phyloP scores from a whole-genome alignment of 768 basidiomycete genomes.

The Gautieria morchelliformis region DNA sequence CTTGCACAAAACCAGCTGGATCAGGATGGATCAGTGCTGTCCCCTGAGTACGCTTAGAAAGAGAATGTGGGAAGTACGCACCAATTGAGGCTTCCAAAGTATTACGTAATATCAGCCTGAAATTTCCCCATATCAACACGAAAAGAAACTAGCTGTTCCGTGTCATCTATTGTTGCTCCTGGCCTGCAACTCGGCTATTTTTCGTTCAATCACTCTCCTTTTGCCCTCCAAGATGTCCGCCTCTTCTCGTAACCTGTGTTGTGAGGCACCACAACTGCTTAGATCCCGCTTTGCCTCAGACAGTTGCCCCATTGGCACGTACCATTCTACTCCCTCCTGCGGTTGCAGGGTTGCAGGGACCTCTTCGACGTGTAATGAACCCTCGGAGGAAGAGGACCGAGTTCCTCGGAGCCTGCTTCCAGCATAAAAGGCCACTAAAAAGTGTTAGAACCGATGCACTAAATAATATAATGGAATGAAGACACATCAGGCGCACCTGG shows the following conservation, averaged over 20 bases:
- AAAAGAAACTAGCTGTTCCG: background rate
- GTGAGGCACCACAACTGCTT: background rate
- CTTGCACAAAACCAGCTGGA: too few species aligned
- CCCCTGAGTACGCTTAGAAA: too few species aligned
- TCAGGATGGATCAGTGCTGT: too few species aligned
- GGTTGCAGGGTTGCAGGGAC: background rate
- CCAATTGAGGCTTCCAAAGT: background rate
- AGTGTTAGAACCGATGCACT: background rate
- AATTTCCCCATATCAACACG: too few species aligned
- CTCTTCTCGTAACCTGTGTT: background rate
- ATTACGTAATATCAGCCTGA: background rate
- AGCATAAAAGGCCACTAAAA: background rate
- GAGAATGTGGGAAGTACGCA: too few species aligned
- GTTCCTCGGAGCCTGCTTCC: background rate
- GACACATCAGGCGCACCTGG: background rate
- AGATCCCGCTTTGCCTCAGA: background rate
- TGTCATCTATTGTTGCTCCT: background rate
- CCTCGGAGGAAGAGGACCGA: background rate
- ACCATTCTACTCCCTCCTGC: constrained; percentile 1
- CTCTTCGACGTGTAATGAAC: background rate
- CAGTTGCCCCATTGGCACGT: background rate
- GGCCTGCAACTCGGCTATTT: background rate
- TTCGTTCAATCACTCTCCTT: background rate
- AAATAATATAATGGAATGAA: background rate
- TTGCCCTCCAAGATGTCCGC: background rate